Conservation (phyloP, 139 green algal genomes). For the Gonium pectorale region DNA sequence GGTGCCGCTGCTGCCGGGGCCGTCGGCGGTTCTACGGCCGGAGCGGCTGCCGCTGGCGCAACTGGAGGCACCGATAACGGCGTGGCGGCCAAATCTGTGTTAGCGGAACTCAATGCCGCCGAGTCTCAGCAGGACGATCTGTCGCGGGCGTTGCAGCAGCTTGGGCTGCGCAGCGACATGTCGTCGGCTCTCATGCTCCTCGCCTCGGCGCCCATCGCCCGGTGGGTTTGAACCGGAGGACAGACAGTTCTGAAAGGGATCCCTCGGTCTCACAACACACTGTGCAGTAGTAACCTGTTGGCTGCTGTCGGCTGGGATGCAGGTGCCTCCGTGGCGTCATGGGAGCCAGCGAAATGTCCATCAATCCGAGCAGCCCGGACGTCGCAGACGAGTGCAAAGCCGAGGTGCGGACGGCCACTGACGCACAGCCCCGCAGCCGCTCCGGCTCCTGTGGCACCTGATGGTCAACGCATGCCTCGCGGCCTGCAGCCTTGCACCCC, state of each 20-base stretch:
- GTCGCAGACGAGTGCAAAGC: slow-evolving; percentile 37
- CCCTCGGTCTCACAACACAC: background rate
- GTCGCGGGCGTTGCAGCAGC: background rate
- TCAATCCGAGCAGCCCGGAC: slow-evolving; percentile 26
- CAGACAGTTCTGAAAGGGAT: too few species aligned
- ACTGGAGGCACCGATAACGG: background rate
- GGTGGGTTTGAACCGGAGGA: too few species aligned
- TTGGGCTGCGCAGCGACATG: background rate
- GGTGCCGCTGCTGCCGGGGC: background rate
- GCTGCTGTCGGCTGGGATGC: background rate
- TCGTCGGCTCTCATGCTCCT: background rate
- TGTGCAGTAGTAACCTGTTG: background rate
- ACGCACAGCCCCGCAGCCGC: too few species aligned
- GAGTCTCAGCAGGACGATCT: slow-evolving; percentile 24
- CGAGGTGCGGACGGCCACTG: slow-evolving; percentile 18
- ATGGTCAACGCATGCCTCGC: too few species aligned
- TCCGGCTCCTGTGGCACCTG: too few species aligned
- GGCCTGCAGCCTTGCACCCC: too few species aligned
- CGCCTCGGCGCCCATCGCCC: background rate
- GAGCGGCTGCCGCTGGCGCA: background rate
- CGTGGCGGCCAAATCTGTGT: background rate
- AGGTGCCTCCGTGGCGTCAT: slow-evolving; percentile 42
- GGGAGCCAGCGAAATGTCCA: slow-evolving; percentile 43
- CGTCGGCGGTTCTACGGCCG: background rate
- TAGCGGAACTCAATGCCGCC: background rate